Base-by-base conservation (phyloP, 768 basidiomycete genomes). In the Lactarius pseudohatsudake region DNA sequence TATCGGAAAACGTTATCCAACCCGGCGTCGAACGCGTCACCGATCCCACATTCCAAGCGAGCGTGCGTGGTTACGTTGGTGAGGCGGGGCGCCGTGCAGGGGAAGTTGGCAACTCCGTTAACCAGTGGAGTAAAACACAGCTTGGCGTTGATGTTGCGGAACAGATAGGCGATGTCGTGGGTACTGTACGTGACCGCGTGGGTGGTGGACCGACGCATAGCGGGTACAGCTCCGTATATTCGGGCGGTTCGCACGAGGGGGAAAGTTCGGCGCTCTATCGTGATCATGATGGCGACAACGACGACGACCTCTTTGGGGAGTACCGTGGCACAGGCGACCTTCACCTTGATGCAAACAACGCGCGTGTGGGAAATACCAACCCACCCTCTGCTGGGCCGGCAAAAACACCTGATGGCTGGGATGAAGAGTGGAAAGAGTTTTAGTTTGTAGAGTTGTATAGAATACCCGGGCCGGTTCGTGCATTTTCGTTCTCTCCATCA, bases 1-100 rank as follows among this genome's bases (percentile, higher is more conserved):
- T 98, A 58, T 84, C 86, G 70, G 91, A 94, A 74, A 89, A 86
- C 71, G 90, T 98, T 54, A 90, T 98, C 65, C 93, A 97, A 75
- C 96, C 96, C 7, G 89, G 91, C 26, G 79, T 96, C 75, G 89
- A 91, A 72, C 86, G 84, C 69, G 92, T 91, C 34, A 82, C 80
- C 61, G 95, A 97, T 74, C 94, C 95, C 13, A 81, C 78, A 61
- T 83, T 96, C 70, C 90, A 93, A 67, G 85, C 86, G 2, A 88
- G 81, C 63, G 84, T 96, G 59, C 83, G 81, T 70, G 87, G 86
- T 18, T 92, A 93, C 75, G 83, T 91, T 73, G 77, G 80, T 28
- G 87, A 88, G 72, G 88, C 89, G 8, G 83, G 86, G 70, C 86
- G 83, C 72, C 82, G 79, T 64, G 91, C 91, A 40, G 82, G 82